phyloP scores from a whole-genome alignment of 225 moss, liverwort and hornwort species.

The Marchantia polymorpha region DNA sequence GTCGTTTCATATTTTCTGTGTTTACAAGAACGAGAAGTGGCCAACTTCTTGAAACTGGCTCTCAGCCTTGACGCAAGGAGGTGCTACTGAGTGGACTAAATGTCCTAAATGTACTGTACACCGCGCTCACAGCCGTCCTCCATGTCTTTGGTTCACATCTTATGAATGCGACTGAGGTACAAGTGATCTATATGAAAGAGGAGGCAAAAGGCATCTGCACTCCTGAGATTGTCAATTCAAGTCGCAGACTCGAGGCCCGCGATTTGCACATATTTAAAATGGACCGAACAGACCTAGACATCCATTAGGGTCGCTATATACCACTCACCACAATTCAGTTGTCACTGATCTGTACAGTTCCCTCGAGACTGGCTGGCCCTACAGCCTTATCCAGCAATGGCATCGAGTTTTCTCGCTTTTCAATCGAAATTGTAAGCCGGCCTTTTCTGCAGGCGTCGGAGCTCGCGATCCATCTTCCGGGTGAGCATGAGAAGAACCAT shows the following conservation, averaged over 20 bases:
- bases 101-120: slow-evolving; percentile 1
- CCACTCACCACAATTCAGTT: not conserved
- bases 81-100: not conserved
- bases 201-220: not conserved
- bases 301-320: not conserved
- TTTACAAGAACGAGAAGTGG: not conserved
- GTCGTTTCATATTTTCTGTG: too few species aligned
- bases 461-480: slow-evolving; percentile 84
- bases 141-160: not conserved
- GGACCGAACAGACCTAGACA: not conserved
- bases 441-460: slow-evolving; percentile 88
- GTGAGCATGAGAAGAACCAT: slow-evolving; percentile 91
- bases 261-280: not conserved
- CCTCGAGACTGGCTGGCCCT: slow-evolving; percentile 7
- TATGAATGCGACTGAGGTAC: not conserved
- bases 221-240: not conserved
- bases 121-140: not conserved
- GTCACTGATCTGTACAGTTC: slow-evolving; percentile 19
- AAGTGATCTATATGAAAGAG: not conserved
- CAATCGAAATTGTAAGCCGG: slow-evolving; percentile 44
- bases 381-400: not conserved
- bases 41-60: not conserved
- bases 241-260: not conserved
- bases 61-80: too few species aligned
- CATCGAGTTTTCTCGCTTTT: slow-evolving; percentile 1